These are phyloP conservation scores for Apophysomyces elegans DNA, from an alignment of 371 early-diverging fungal genomes.

Conservation along the genomic window DNA sequence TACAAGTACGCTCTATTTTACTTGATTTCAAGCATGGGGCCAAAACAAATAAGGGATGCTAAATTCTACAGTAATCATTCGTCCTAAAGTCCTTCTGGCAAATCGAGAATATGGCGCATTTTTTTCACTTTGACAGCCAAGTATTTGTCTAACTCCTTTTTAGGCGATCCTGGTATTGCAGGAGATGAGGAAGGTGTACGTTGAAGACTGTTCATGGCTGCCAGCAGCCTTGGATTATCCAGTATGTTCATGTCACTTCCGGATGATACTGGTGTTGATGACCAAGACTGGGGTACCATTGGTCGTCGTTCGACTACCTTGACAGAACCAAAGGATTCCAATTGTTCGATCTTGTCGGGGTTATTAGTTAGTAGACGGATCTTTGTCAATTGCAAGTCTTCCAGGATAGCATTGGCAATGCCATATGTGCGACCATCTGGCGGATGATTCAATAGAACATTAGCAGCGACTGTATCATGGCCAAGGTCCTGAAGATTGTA, in stretches of 20 bases:
- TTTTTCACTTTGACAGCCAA: slow-evolving; percentile 82
- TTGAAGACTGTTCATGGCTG: slow-evolving; percentile 14
- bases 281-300: slow-evolving; percentile 90
- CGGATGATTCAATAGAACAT: slow-evolving; percentile 86
- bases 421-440: slow-evolving; percentile 92
- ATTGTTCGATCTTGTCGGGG: slow-evolving; percentile 88
- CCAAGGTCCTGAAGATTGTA: slow-evolving; percentile 97
- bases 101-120: slow-evolving; percentile 88
- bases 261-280: slow-evolving; percentile 30
- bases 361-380: slow-evolving; percentile 94
- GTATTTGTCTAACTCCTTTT: slow-evolving; percentile 79
- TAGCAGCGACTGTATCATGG: slow-evolving; percentile 94
- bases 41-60: too few species aligned
- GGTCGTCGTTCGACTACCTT: slow-evolving; percentile 82
- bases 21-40: too few species aligned
- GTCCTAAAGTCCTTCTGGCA: slow-evolving; percentile 49
- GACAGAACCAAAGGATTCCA: slow-evolving; percentile 70
- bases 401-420: slow-evolving; percentile 88
- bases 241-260: slow-evolving; percentile 23
- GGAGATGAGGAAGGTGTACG: slow-evolving; percentile 38
- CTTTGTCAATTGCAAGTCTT: slow-evolving; percentile 71
- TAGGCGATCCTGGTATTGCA: slow-evolving; percentile 21
- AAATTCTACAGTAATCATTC: too few species aligned
- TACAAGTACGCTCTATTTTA: too few species aligned
- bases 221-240: slow-evolving; percentile 19